A percentile compares a stretch with the other conserved stretches of the same genome.
Conservation (phyloP, 768 basidiomycete species). For the Roridomyces roridus region DNA sequence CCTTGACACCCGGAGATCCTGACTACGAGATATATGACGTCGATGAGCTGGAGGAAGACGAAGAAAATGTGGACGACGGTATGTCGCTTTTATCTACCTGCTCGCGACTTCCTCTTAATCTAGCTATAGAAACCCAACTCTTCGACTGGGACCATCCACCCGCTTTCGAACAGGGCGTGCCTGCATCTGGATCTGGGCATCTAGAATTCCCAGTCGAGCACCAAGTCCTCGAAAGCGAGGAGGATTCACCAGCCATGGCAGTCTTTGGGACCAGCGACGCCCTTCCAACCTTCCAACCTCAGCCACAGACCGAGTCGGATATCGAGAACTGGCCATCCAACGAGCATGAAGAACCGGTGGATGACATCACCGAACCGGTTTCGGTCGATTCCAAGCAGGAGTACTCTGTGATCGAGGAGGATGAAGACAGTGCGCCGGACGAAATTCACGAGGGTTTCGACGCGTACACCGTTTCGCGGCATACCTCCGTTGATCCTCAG, state of each 20-base stretch:
- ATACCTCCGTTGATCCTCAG: conserved; percentile 17
- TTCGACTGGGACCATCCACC: conserved; percentile 21
- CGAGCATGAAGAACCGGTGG: background rate
- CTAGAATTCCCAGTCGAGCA: conserved; percentile 9
- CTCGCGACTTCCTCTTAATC: too few relatives aligned
- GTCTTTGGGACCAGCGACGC: conserved; percentile 15
- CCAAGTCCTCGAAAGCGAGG: conserved; percentile 6
- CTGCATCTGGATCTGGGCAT: conserved; percentile 7
- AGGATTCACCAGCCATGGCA: background rate
- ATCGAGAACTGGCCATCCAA: background rate
- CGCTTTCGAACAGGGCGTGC: conserved; percentile 9
- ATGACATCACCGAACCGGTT: background rate
- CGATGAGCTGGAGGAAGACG: conserved; percentile 1
- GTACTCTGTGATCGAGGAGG: conserved; percentile 16
- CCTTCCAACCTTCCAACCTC: conserved; percentile 9
- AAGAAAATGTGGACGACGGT: background rate
- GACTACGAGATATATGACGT: conserved; percentile 1
- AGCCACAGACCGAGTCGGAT: background rate
- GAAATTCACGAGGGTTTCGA: conserved; percentile 3
- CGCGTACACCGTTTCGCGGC: conserved; percentile 10
- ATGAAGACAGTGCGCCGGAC: conserved; percentile 7
- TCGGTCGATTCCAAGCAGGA: background rate
- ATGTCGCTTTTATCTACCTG: background rate
- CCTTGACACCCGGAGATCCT: background rate
- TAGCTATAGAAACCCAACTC: background rate